Base-by-base conservation (phyloP, 345 rosid genomes). In the Populus pruinosa region DNA sequence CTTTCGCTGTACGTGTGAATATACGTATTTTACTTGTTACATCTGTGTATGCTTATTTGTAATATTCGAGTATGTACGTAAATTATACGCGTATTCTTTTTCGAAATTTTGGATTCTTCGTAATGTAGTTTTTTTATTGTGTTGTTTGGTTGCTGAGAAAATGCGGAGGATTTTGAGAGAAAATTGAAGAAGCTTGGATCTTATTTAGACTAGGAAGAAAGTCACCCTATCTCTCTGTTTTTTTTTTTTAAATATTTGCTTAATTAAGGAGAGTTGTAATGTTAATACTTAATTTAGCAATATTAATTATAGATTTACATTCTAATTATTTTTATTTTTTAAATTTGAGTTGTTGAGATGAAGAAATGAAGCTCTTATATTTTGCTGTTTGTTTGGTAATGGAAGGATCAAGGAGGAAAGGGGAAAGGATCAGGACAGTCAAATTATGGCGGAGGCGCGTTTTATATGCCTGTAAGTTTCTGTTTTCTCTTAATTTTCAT, bases 1-100 rank as follows among this genome's bases (percentile, higher is more conserved):
- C 98, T 76, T 96, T 94, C 80, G 91, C 98, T 86, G 99, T 96
- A 86, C 80, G 88, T 50, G 29, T 25, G n/a, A 59, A 23, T 59
- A 59, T 59, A 9, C 63, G 29, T 56, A n/a, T n/a, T 12, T 9
- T 21, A 9, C 36, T 44, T 43, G 33, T 61, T 70, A 31, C 69
- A 59, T 77, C 63, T 11, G 47, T 33, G 36, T 62, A n/a, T 23
- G 75, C 47, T 62, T 76, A 41, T 38, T 18, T 31, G 17, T 10
- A n/a, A 2, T 61, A 39, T 41, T 11, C 13, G 3, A n/a, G 8
- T 50, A 11, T n/a, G 61, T 56, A 70, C 44, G 61, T 68, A 77
- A 44, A 44, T 77, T 43, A 61, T 10, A 27, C 5, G 33, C 14
- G 56, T 29, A 17, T 61, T 53, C 5, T 17, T 13, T 11, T 50